Evolutionary conservation across 305 asterid species (phyloP).

Genomic region (Fraxinus sp.): DNA sequence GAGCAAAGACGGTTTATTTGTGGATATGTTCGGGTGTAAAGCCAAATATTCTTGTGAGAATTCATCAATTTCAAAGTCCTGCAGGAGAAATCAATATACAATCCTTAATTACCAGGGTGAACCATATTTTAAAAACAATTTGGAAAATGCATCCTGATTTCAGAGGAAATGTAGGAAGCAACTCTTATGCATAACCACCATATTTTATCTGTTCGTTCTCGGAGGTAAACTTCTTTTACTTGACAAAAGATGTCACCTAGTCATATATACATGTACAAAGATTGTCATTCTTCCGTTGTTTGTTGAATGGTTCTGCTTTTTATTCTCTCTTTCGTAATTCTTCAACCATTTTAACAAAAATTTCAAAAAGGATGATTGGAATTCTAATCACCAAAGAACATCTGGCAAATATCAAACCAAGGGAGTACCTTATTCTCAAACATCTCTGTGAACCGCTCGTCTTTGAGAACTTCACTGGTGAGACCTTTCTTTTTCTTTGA

Average conservation of each 20-base stretch:
- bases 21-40: conserved; percentile 69
- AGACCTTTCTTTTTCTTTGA: conserved; percentile 80
- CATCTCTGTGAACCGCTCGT: conserved; percentile 67
- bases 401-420: not conserved
- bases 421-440: conserved; percentile 58
- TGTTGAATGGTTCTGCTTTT: not conserved
- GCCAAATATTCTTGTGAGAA: conserved; percentile 62
- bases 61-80: conserved; percentile 90
- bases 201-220: not conserved
- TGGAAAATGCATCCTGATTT: not conserved
- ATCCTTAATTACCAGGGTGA: conserved; percentile 1
- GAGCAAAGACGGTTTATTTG: conserved; percentile 60
- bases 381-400: not conserved
- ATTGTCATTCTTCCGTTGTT: conserved; percentile 1
- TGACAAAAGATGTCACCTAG: not conserved
- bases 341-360: not conserved
- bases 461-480: conserved; percentile 61
- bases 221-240: not conserved
- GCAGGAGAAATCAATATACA: conserved; percentile 27
- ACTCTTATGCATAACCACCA: not conserved
- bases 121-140: not conserved
- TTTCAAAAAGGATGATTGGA: not conserved
- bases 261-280: not conserved
- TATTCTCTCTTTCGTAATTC: not conserved
- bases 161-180: not conserved